Conservation (phyloP, 2,329 filamentous ascomycete genomes). For the Botryotinia calthae region DNA sequence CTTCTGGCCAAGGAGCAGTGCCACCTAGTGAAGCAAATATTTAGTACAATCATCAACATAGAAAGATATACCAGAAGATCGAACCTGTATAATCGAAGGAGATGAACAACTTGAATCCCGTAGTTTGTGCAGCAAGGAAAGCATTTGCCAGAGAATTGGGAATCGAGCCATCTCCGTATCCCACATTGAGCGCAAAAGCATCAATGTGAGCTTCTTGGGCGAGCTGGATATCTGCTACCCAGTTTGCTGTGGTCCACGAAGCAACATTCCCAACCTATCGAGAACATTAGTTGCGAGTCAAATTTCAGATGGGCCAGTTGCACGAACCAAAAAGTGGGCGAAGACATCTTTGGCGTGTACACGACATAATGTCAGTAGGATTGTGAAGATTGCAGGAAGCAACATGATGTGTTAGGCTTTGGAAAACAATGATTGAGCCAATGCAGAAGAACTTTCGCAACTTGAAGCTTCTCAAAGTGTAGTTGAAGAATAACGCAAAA, state of each 20-base stretch:
- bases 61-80: background rate
- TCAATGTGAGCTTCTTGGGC: background rate
- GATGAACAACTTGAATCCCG: background rate
- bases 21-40: background rate
- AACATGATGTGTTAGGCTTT: background rate
- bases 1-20: background rate
- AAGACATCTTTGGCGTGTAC: conserved; percentile 1
- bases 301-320: background rate
- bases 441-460: background rate
- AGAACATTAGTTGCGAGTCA: background rate
- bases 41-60: background rate
- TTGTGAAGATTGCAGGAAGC: background rate
- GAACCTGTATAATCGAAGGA: conserved; percentile 6
- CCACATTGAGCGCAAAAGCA: background rate
- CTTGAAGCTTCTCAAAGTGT: background rate
- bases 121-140: background rate
- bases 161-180: background rate
- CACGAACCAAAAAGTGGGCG: conserved; percentile 4
- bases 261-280: background rate
- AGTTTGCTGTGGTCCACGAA: background rate
- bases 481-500: background rate
- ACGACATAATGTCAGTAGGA: background rate
- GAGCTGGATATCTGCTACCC: background rate
- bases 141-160: background rate
- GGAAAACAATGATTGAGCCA: background rate